A percentile compares a stretch with the other conserved stretches of the same genome.
phyloP scores from a whole-genome alignment of 1,284 basidiomycete species.

The Cryptococcus deneoformans region DNA sequence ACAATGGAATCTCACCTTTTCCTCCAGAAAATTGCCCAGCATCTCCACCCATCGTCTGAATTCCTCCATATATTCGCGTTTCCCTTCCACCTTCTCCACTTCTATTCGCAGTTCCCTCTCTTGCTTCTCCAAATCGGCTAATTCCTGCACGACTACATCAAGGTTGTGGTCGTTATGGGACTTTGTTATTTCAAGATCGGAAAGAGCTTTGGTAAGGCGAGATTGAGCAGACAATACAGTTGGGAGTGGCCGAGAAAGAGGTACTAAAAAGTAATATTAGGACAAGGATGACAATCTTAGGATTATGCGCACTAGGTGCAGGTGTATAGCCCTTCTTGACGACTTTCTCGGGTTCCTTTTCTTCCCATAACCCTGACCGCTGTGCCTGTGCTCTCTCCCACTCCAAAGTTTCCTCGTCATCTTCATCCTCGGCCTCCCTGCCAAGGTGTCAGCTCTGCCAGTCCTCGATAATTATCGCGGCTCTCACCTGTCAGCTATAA shows the following conservation, averaged over 20 bases:
- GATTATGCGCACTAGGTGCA: conserved; percentile 62
- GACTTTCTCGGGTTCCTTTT: conserved; percentile 17
- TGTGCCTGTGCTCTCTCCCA: conserved; percentile 88
- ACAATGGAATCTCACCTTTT: conserved; percentile 62
- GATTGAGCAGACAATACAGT: conserved; percentile 68
- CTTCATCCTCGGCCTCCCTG: conserved; percentile 67
- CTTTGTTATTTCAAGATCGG: conserved; percentile 52
- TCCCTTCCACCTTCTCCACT: conserved; percentile 73
- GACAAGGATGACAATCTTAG: too few species aligned
- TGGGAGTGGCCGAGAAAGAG: conserved; percentile 53
- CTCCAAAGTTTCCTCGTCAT: conserved; percentile 78
- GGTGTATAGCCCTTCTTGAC: conserved; percentile 62
- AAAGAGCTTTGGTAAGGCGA: conserved; percentile 61
- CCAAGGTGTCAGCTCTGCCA: not conserved
- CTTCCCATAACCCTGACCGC: conserved; percentile 57
- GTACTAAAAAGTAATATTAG: too few species aligned
- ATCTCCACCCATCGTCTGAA: conserved; percentile 85
- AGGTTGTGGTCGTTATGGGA: conserved; percentile 43
- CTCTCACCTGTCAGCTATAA: conserved; percentile 80
- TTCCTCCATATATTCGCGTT: conserved; percentile 80
- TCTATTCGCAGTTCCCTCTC: conserved; percentile 76
- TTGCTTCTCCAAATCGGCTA: conserved; percentile 65
- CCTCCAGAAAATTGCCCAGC: conserved; percentile 82
- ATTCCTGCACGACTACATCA: conserved; percentile 57
- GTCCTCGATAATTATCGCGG: not conserved